Base-by-base conservation (phyloP, 805 yeast species). In the Teunomyces lycoperdinae region DNA sequence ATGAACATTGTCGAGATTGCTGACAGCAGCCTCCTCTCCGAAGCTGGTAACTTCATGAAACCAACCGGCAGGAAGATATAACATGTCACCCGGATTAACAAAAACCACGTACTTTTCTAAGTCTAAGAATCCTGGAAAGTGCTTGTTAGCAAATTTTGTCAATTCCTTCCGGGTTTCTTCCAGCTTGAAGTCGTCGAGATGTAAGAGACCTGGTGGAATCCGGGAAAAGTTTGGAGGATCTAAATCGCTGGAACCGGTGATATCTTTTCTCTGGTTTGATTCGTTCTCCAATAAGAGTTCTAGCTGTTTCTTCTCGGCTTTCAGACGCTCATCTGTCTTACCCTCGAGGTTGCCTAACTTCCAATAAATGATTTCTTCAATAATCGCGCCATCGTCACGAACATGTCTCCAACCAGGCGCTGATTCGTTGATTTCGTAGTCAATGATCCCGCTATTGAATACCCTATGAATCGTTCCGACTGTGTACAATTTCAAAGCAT, bases 61-160 rank as follows among this genome's bases (percentile, higher is more conserved):
- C 91, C 91, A 86, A 2, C 92, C 90, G 1, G 87, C 78, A 0
- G 92, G 92, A 24, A 86, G 60, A 58, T 79, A 86, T 17, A 86
- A 61, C 83, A 84, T 80, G 43, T 85, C 81, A 0, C 89, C 89
- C 0, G 84, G 82, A 27, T 73, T 58, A 26, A 86, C 53, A 58
- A 76, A 68, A 1, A 81, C 81, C 13, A 74, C 68, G 11, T 75
- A 58, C 41, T 72, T 70, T 14, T 68, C 62, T 1, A 80, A 68
- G 0, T 64, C 50, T 35, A 73, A 58, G 44, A 83, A 70, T 1
- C 73, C 70, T 0, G 87, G 86, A 63, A 77, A 85, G 28, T 70
- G 60, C 4, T 52, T 45, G n/a, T 67, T 52, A 1, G 79, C 76
- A 41, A 73, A 62, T 1, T 54, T 44, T n/a, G 55, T 48, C 42